These are phyloP conservation scores for Boletellus emodensis DNA, from an alignment of 768 basidiomycete genomes.

Conservation along the genomic window DNA sequence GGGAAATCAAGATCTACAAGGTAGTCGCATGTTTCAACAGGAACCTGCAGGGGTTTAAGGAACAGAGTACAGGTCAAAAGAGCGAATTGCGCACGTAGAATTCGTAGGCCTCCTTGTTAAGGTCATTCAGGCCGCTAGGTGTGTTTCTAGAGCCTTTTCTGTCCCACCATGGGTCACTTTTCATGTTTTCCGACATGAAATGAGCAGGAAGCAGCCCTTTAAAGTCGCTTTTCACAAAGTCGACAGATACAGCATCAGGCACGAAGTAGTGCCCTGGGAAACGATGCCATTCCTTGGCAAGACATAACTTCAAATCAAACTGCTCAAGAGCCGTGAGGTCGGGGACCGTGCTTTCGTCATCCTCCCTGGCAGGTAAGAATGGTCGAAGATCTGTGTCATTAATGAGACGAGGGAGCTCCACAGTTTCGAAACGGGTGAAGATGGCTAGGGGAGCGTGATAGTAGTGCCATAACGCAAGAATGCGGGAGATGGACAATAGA, in stretches of 20 bases:
- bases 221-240: constrained; percentile 91
- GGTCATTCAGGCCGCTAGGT: constrained; percentile 75
- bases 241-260: constrained; percentile 75
- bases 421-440: constrained; percentile 63
- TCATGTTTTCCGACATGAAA: constrained; percentile 44
- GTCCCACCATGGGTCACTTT: constrained; percentile 29
- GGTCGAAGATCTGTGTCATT: constrained; percentile 65
- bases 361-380: constrained; percentile 40
- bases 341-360: constrained; percentile 45
- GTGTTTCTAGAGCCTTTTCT: constrained; percentile 58
- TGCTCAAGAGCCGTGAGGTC: constrained; percentile 65
- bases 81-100: constrained; percentile 61
- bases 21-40: constrained; percentile 76
- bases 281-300: constrained; percentile 94
- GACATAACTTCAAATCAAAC: constrained; percentile 74
- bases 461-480: constrained; percentile 79
- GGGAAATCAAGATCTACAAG: constrained; percentile 90
- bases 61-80: not conserved
- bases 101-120: constrained; percentile 73
- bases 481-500: constrained; percentile 73
- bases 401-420: constrained; percentile 79
- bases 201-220: constrained; percentile 83
- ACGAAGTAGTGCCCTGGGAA: constrained; percentile 90
- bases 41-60: constrained; percentile 45
- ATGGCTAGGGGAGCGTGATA: constrained; percentile 86